These are phyloP conservation scores for Triangularia verruculosa DNA, from an alignment of 2,329 filamentous ascomycete genomes.

Conservation along the genomic window DNA sequence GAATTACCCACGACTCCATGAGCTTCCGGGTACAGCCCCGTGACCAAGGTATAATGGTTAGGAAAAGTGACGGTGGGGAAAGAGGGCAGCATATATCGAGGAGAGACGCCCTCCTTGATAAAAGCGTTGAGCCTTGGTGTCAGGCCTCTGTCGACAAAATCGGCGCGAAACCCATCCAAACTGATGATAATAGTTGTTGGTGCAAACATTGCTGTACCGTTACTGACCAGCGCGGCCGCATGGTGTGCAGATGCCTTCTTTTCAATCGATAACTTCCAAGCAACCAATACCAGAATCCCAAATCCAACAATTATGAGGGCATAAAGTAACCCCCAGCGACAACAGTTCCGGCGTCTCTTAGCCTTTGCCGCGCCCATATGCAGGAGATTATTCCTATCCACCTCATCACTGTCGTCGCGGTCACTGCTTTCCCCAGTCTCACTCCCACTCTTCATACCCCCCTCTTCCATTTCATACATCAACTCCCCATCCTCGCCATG, in stretches of 20 bases:
- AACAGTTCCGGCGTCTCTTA: conserved; percentile 51
- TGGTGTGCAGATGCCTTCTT: conserved; percentile 29
- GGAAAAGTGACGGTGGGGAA: conserved; percentile 97
- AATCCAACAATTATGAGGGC: conserved; percentile 52
- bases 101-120: conserved; percentile 79
- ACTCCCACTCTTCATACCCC: conserved; percentile 65
- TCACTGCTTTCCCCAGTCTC: conserved; percentile 61
- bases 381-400: conserved; percentile 53
- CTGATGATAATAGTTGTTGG: conserved; percentile 93
- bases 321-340: conserved; percentile 53
- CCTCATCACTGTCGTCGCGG: conserved; percentile 56
- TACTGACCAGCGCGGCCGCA: conserved; percentile 50
- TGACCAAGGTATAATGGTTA: conserved; percentile 91
- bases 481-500: conserved; percentile 69
- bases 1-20: conserved; percentile 92
- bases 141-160: conserved; percentile 79
- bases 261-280: conserved; percentile 56
- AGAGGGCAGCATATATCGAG: conserved; percentile 87
- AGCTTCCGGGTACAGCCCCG: conserved; percentile 85
- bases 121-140: conserved; percentile 81
- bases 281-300: conserved; percentile 52
- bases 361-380: conserved; percentile 46
- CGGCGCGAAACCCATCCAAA: conserved; percentile 91
- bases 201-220: conserved; percentile 84
- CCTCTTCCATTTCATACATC: conserved; percentile 90